A percentile compares a stretch with the other conserved stretches of the same genome.
Conservation (phyloP, 2,329 filamentous ascomycete species). For the Teratosphaeria viscida region DNA sequence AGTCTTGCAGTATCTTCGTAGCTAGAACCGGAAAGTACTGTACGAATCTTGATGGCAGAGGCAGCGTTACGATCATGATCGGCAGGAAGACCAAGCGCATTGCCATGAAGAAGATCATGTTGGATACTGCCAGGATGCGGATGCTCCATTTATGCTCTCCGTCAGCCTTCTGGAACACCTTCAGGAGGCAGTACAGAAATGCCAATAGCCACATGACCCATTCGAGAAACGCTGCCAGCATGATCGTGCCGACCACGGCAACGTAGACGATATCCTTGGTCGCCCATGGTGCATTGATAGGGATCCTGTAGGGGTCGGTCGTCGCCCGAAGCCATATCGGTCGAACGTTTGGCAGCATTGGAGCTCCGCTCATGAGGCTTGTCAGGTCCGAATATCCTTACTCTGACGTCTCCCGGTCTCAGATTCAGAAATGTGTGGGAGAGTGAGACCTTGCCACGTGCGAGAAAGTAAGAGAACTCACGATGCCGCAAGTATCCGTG, state of each 20-base stretch:
- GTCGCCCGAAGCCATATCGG: neutral
- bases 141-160: conserved; percentile 58
- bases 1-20: conserved; percentile 74
- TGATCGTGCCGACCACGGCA: conserved; percentile 65
- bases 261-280: conserved; percentile 68
- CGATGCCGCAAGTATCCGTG: neutral
- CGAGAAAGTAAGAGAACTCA: neutral
- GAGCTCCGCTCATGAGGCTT: neutral
- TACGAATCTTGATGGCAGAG: conserved; percentile 62
- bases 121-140: conserved; percentile 62
- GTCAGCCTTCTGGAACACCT: conserved; percentile 72
- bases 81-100: conserved; percentile 84
- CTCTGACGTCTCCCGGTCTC: neutral
- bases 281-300: conserved; percentile 14
- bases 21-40: conserved; percentile 60
- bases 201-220: conserved; percentile 94
- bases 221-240: conserved; percentile 77
- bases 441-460: neutral
- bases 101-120: conserved; percentile 62
- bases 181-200: conserved; percentile 81
- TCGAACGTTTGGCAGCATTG: neutral
- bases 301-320: neutral
- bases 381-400: neutral
- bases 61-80: conserved; percentile 87
- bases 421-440: neutral